phyloP scores from a whole-genome alignment of 2,329 filamentous ascomycete genomes.

The Tolypocladium inflatum region DNA sequence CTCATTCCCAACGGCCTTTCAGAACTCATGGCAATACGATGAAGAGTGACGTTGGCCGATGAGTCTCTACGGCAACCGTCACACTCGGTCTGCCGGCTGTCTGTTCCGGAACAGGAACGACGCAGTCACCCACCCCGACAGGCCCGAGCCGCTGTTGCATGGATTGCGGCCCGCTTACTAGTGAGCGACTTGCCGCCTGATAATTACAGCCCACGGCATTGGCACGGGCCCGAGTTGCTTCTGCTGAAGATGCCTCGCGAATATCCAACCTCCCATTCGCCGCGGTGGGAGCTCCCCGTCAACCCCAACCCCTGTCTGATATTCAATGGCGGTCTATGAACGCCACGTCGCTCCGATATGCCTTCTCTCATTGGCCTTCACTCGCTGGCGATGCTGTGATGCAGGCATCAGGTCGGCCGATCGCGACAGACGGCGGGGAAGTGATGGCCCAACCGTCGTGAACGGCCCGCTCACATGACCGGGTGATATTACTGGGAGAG shows the following conservation, averaged over 20 bases:
- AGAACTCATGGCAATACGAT: neutral
- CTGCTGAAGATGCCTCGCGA: neutral
- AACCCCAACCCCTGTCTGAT: neutral
- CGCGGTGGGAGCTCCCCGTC: neutral
- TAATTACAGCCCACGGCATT: neutral
- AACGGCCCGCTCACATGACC: neutral
- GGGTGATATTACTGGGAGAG: neutral
- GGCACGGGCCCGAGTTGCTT: neutral
- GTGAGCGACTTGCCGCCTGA: neutral
- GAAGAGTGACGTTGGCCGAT: neutral
- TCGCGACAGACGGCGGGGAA: neutral
- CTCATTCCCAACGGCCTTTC: no score
- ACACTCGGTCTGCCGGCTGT: neutral
- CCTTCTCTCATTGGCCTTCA: neutral
- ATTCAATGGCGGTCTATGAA: neutral
- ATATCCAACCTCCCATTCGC: neutral
- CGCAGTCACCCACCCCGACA: neutral
- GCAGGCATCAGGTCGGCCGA: neutral
- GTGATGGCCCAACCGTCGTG: neutral
- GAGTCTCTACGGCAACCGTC: neutral
- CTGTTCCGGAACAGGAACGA: neutral
- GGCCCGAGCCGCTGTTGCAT: neutral
- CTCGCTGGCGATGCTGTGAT: neutral
- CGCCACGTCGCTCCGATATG: neutral
- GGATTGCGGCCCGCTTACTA: neutral